These are phyloP conservation scores for Fusarium sp. DNA, from an alignment of 2,329 filamentous ascomycete species.

Conservation along the genomic window DNA sequence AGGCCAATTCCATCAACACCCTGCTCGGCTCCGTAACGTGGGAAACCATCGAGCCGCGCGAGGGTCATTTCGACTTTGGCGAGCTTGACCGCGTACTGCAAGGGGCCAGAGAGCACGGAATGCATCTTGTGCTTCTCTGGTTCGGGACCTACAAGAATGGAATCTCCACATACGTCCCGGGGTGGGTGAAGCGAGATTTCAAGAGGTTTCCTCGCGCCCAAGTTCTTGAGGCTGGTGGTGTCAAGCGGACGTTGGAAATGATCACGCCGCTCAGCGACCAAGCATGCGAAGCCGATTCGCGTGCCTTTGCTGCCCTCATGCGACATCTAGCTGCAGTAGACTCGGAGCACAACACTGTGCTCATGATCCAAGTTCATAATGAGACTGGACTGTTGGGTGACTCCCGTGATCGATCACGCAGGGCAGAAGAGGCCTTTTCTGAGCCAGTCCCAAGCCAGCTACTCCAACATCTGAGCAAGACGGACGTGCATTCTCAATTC, in stretches of 20 bases:
- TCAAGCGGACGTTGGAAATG: slow-evolving; percentile 48
- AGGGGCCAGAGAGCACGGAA: slow-evolving; percentile 45
- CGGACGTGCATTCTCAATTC: slow-evolving; percentile 45
- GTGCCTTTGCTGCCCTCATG: slow-evolving; percentile 48
- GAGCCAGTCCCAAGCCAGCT: slow-evolving; percentile 45
- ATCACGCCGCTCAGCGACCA: slow-evolving; percentile 45
- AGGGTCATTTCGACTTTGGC: slow-evolving; percentile 48
- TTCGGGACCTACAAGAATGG: slow-evolving; percentile 54
- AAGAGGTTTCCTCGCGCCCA: slow-evolving; percentile 50
- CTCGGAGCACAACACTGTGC: slow-evolving; percentile 56
- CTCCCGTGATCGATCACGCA: slow-evolving; percentile 56
- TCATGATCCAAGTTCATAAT: slow-evolving; percentile 68
- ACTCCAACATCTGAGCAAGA: slow-evolving; percentile 38
- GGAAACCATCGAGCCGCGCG: slow-evolving; percentile 51
- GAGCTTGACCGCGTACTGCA: slow-evolving; percentile 48
- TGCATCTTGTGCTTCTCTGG: slow-evolving; percentile 52
- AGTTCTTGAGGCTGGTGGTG: slow-evolving; percentile 46
- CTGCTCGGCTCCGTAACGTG: slow-evolving; percentile 50
- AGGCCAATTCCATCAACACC: slow-evolving; percentile 48
- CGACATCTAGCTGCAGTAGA: slow-evolving; percentile 54
- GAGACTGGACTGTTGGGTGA: slow-evolving; percentile 62
- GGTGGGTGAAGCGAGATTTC: slow-evolving; percentile 49
- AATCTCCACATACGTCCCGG: slow-evolving; percentile 49
- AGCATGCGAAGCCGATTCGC: slow-evolving; percentile 45
- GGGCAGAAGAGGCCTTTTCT: slow-evolving; percentile 54